Evolutionary conservation across 2,329 filamentous ascomycete genomes (phyloP).

Genomic region (Botrytis porri): DNA sequence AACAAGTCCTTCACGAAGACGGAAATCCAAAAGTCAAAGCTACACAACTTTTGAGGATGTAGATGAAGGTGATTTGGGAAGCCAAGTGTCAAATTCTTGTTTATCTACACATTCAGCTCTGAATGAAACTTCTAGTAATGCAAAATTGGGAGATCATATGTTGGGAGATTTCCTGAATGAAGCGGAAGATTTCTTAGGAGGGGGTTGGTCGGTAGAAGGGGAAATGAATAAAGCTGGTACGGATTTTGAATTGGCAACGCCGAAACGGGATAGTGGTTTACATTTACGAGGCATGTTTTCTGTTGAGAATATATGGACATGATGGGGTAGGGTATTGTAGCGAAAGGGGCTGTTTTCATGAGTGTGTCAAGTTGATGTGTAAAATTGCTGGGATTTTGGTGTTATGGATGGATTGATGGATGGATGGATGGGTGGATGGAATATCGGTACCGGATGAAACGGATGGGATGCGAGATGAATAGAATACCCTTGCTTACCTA

Average conservation of each 20-base stretch:
- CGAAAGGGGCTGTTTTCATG: not conserved
- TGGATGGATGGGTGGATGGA: not conserved
- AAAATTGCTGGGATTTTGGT: slow-evolving; percentile 6
- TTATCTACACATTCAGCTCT: slow-evolving; percentile 35
- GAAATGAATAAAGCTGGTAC: slow-evolving; percentile 38
- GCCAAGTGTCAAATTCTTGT: not conserved
- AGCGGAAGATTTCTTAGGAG: slow-evolving; percentile 34
- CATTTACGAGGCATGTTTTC: slow-evolving; percentile 29
- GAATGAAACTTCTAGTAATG: slow-evolving; percentile 37
- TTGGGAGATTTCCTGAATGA: slow-evolving; percentile 16
- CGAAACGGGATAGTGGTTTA: slow-evolving; percentile 19
- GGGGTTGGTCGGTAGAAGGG: slow-evolving; percentile 41
- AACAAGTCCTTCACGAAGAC: slow-evolving; percentile 33
- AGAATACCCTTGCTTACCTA: slow-evolving; percentile 7
- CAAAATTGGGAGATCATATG: not conserved
- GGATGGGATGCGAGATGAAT: not conserved
- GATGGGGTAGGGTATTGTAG: slow-evolving; percentile 14
- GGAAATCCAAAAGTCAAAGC: not conserved
- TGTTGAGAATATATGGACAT: slow-evolving; percentile 23
- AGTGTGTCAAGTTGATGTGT: not conserved
- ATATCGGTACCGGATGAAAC: not conserved
- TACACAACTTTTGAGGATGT: slow-evolving; percentile 4
- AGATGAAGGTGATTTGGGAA: not conserved
- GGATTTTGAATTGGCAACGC: not conserved
- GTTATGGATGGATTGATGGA: not conserved